These are phyloP conservation scores for Pyrenophora tritici-repentis DNA, from an alignment of 2,329 filamentous ascomycete genomes.

Conservation along the genomic window DNA sequence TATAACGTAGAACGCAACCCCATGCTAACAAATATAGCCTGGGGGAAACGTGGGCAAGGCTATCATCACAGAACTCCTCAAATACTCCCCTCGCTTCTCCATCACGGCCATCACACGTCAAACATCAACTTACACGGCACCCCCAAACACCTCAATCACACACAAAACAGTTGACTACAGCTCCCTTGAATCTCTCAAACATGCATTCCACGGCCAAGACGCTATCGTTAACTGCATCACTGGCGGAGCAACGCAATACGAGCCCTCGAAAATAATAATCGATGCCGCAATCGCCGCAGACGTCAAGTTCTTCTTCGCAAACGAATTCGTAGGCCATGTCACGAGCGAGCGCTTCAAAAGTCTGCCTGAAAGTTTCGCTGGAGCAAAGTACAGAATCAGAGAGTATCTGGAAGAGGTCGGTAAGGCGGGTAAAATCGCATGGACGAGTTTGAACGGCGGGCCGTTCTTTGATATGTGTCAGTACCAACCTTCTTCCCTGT, in stretches of 20 bases:
- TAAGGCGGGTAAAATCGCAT: slow-evolving; percentile 29
- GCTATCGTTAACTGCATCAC: slow-evolving; percentile 58
- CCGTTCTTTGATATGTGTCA: slow-evolving; percentile 48
- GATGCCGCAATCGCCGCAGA: slow-evolving; percentile 42
- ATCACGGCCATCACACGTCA: slow-evolving; percentile 40
- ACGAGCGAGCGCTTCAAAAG: slow-evolving; percentile 29
- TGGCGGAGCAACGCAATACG: slow-evolving; percentile 49
- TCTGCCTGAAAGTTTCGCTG: slow-evolving; percentile 33
- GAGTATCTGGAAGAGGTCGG: slow-evolving; percentile 33
- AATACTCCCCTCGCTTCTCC: slow-evolving; percentile 21
- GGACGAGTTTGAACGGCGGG: slow-evolving; percentile 43
- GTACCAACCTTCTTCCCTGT: slow-evolving; percentile 1
- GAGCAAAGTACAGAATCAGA: slow-evolving; percentile 35
- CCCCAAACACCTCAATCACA: slow-evolving; percentile 21
- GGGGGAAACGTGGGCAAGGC: slow-evolving; percentile 41
- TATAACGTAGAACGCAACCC: too few species aligned
- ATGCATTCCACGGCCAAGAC: slow-evolving; percentile 59
- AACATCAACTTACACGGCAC: slow-evolving; percentile 25
- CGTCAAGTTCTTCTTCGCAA: slow-evolving; percentile 42
- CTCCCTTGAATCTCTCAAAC: slow-evolving; percentile 30
- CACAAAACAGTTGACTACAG: slow-evolving; percentile 32
- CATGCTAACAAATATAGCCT: slow-evolving; percentile 20
- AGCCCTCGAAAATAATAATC: slow-evolving; percentile 51
- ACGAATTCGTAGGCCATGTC: slow-evolving; percentile 42
- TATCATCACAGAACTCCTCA: slow-evolving; percentile 37